Evolutionary conservation across 805 yeast genomes (phyloP), one percentile per base, ranked within the genome.

Genomic region (Wickerhamomyces sydowiorum): DNA sequence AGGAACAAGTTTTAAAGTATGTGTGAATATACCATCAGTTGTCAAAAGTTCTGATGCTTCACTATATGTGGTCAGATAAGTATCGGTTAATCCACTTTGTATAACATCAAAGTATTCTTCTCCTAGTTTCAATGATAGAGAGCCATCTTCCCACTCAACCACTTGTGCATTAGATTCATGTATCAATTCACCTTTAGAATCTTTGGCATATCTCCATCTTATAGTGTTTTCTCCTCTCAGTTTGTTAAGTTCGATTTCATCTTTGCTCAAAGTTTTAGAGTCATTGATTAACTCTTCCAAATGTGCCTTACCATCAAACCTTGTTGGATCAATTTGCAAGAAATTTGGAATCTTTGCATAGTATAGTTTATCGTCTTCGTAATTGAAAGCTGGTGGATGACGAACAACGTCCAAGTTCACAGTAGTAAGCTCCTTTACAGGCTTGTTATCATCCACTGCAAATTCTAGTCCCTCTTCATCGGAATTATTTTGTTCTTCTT

Each of bases 121-220:
- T 25, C 99, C 99, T 30, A 93, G 66, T 56, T 87, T 90, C 51
- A 93, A 67, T 2, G 97, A 89, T 48, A 80, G 65, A 4, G 87
- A 72, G 1, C 99, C 99, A 63, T 93, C 98, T 42, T 85, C 83
- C 99, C 99, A 93, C 60, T 87, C 85, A 28, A 93, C 75, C 43
- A 91, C 79, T 57, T 90, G 87, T 5, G 96, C 82, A 58, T 93
- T 93, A 9, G 95, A 83, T 60, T 89, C 95, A 53, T 86, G 86
- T 55, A 77, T 76, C 49, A 90, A 78, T 17, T 65, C 60, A n/a
- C 75, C 76, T 7, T 40, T 24, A 10, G 50, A 41, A 46, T 80
- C 81, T 44, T 83, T 77, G 14, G 88, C 83, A 61, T 90, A 91
- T 64, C 96, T 78, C 99, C 99, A 93, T 57, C 99, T 77, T 27